phyloP scores from a whole-genome alignment of 208 protist genomes.

The Kentomonas sorsogonicus region DNA sequence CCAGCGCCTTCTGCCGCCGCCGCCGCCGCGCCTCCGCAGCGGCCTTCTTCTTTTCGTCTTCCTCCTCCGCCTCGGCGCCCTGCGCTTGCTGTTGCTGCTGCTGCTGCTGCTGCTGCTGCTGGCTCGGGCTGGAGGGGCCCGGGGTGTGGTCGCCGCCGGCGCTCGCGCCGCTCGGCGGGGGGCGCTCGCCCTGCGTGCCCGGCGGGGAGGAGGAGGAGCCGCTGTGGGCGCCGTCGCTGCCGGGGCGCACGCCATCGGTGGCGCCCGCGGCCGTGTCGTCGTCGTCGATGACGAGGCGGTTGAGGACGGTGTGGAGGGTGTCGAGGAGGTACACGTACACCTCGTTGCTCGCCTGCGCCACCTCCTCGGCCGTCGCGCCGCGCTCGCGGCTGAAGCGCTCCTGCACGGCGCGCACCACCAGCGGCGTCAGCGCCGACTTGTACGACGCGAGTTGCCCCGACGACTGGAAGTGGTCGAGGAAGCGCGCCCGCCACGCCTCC shows the following conservation, averaged over 20 bases:
- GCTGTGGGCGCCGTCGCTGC: too few relatives aligned
- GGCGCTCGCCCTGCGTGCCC: not conserved
- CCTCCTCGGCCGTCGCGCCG: conserved; percentile 22
- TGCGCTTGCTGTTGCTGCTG: not conserved
- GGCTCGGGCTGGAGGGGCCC: not conserved
- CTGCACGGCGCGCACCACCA: conserved; percentile 58
- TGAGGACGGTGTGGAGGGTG: conserved; percentile 66
- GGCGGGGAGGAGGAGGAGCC: too few relatives aligned
- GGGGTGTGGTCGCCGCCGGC: not conserved
- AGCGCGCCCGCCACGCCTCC: conserved; percentile 28
- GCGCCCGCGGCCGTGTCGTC: too few relatives aligned
- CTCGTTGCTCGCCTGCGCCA: conserved; percentile 71
- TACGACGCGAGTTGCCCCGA: conserved; percentile 67
- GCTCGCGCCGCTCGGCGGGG: not conserved
- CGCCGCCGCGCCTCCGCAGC: not conserved
- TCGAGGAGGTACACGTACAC: conserved; percentile 88
- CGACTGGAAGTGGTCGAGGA: conserved; percentile 62
- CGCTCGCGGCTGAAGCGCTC: conserved; percentile 43
- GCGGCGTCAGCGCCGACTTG: conserved; percentile 62
- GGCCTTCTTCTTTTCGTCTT: too few relatives aligned
- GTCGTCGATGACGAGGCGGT: conserved; percentile 26
- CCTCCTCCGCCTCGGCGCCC: not conserved
- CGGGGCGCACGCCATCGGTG: too few relatives aligned
- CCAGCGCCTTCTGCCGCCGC: not conserved
- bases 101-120: not conserved